phyloP scores from a whole-genome alignment of 78 protist species.

The Guillardia theta region DNA sequence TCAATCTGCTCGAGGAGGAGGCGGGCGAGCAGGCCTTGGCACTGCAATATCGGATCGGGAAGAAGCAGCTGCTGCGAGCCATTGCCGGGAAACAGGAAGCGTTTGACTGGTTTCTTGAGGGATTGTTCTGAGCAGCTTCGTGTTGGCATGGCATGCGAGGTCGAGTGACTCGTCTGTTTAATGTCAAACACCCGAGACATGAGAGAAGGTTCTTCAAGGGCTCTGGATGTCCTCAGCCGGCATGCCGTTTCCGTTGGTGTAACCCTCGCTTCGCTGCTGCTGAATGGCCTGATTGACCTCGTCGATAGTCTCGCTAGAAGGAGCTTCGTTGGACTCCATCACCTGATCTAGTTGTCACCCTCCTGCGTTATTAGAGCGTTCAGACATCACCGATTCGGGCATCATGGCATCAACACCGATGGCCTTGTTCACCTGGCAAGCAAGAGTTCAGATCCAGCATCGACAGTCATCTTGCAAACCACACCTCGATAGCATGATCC shows the following conservation, averaged over 20 bases:
- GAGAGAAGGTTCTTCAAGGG: not conserved
- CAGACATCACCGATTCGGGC: not conserved
- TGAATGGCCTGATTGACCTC: not conserved
- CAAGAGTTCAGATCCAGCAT: not conserved
- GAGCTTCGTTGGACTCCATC: not conserved
- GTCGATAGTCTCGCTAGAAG: not conserved
- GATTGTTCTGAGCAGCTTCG: no score
- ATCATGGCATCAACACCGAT: not conserved
- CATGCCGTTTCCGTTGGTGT: not conserved
- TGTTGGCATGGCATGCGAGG: no score
- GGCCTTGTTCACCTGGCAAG: not conserved
- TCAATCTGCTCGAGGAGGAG: no score
- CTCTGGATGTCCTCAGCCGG: constrained; percentile 1
- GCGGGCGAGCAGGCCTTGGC: no score
- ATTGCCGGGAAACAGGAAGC: no score
- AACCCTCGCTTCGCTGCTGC: not conserved
- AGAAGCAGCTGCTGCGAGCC: no score
- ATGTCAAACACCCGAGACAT: no score
- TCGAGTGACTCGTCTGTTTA: no score
- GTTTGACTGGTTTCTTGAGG: no score
- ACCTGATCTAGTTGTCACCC: not conserved
- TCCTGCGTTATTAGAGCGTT: not conserved
- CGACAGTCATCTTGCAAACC: no score
- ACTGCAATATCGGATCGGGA: no score
- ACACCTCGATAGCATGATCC: not conserved